phyloP scores from a whole-genome alignment of 2,329 filamentous ascomycete genomes.

The Pyrenophora tritici-repentis region DNA sequence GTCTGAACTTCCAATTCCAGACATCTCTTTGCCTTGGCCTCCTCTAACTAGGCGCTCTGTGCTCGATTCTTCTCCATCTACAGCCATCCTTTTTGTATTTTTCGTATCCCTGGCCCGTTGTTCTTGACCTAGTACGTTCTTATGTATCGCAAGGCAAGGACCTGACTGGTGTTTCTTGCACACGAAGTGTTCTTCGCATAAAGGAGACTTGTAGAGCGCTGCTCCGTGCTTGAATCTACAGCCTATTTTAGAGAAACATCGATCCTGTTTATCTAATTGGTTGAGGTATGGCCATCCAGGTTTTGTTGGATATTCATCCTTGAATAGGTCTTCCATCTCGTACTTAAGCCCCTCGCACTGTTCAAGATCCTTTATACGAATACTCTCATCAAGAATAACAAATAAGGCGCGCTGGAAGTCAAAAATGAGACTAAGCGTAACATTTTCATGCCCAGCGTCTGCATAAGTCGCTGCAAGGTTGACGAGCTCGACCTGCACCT shows the following conservation, averaged over 20 bases:
- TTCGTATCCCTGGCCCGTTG: not conserved
- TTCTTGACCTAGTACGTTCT: not conserved
- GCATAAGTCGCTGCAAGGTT: not conserved
- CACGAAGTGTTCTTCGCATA: constrained; percentile 4
- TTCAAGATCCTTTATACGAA: constrained; percentile 3
- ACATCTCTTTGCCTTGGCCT: constrained; percentile 3
- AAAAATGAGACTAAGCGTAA: constrained; percentile 4
- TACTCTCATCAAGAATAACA: constrained; percentile 1
- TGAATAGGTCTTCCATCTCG: not conserved
- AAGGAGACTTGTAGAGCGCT: constrained; percentile 5
- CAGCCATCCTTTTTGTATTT: no score
- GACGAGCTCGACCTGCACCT: constrained; percentile 1
- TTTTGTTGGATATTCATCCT: not conserved
- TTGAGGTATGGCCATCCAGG: constrained; percentile 3
- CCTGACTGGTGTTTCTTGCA: not conserved
- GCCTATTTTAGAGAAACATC: not conserved
- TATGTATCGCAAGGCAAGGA: not conserved
- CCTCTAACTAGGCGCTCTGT: not conserved
- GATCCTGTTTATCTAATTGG: constrained; percentile 1
- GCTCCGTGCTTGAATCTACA: constrained; percentile 1
- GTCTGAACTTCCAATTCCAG: not conserved
- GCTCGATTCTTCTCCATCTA: no score
- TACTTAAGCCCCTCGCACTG: constrained; percentile 3
- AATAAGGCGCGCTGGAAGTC: constrained; percentile 9
- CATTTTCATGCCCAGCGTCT: not conserved